Evolutionary conservation across 2,329 filamentous ascomycete species (phyloP).

Genomic region (Anthostomella pinea): DNA sequence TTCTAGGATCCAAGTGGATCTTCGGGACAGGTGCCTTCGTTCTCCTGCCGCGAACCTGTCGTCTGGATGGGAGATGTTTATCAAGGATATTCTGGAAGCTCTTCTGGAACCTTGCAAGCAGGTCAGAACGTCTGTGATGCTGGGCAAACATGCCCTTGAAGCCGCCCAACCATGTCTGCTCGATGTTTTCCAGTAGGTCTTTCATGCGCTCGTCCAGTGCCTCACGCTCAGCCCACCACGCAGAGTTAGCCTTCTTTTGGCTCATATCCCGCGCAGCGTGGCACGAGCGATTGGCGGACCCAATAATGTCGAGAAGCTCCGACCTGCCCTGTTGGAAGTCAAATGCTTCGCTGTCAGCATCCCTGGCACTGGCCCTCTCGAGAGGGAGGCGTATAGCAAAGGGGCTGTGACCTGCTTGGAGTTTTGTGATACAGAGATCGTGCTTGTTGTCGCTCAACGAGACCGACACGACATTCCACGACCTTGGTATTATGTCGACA

Average conservation of each 20-base stretch:
- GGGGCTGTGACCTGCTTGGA: constrained; percentile 70
- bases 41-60: constrained; percentile 56
- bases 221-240: constrained; percentile 89
- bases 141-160: constrained; percentile 94
- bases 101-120: constrained; percentile 72
- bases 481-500: constrained; percentile 76
- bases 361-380: constrained; percentile 75
- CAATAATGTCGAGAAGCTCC: constrained; percentile 81
- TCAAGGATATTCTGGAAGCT: constrained; percentile 77
- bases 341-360: constrained; percentile 75
- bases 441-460: constrained; percentile 77
- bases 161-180: constrained; percentile 91
- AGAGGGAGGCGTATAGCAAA: constrained; percentile 87
- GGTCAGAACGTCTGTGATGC: constrained; percentile 56
- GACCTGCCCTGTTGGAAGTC: constrained; percentile 75
- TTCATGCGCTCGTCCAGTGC: constrained; percentile 73
- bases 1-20: constrained; percentile 54
- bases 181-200: constrained; percentile 78
- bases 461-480: constrained; percentile 85
- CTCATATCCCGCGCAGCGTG: constrained; percentile 70
- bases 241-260: constrained; percentile 69
- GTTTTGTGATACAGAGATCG: constrained; percentile 86
- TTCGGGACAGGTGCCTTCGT: constrained; percentile 39
- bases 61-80: constrained; percentile 81
- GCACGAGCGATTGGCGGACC: constrained; percentile 77